phyloP scores from a whole-genome alignment of 73 alveolate species.

The Effrenium voratum region DNA sequence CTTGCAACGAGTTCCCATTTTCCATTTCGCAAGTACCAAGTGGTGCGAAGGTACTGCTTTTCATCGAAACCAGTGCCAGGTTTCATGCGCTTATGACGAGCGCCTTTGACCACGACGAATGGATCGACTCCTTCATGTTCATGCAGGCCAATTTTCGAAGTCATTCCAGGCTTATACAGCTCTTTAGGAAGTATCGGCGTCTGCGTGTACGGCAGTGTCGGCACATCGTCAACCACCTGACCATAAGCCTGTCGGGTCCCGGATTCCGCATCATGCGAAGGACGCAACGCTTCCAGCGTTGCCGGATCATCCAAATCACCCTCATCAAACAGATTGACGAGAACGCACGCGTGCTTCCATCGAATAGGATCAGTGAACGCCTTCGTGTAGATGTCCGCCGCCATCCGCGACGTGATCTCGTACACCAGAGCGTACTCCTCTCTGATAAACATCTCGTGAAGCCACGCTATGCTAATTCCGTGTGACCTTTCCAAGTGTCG shows the following conservation, averaged over 20 bases:
- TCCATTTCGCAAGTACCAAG: no score
- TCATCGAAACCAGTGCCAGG: no score
- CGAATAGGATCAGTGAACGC: background rate
- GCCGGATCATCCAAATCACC: background rate
- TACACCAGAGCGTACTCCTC: background rate
- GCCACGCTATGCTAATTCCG: background rate
- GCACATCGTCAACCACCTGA: background rate
- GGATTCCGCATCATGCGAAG: background rate
- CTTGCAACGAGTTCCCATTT: no score
- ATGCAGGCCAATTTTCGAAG: background rate
- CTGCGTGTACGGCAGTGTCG: conserved; percentile 5
- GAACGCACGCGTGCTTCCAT: conserved; percentile 17
- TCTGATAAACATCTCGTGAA: background rate
- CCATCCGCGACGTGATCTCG: conserved; percentile 15
- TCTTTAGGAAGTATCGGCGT: conserved; percentile 1
- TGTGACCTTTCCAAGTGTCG: conserved; percentile 42
- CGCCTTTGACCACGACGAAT: background rate
- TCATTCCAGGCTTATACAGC: background rate
- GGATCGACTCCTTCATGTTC: background rate
- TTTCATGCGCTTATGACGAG: no score
- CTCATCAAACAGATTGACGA: background rate
- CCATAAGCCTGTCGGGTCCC: background rate
- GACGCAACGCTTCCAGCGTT: background rate
- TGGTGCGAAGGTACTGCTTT: no score
- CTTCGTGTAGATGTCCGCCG: conserved; percentile 40